phyloP scores from a whole-genome alignment of 139 green algal genomes.

The Coelastrella sp. region DNA sequence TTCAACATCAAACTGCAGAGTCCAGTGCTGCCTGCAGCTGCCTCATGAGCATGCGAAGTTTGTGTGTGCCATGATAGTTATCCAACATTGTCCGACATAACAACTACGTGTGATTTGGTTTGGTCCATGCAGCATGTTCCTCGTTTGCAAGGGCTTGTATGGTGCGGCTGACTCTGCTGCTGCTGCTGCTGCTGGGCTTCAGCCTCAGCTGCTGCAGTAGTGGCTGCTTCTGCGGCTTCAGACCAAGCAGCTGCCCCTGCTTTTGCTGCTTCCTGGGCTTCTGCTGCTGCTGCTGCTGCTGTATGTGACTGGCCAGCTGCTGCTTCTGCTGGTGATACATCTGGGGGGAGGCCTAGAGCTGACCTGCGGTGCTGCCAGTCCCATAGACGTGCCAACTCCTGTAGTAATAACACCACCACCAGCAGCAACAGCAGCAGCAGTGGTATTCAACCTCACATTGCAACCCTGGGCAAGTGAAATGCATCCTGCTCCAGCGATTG shows the following conservation, averaged over 20 bases:
- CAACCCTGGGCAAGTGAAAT: neutral
- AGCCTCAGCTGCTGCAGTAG: neutral
- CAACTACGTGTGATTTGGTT: no score
- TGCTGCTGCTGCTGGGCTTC: neutral
- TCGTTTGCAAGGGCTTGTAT: neutral
- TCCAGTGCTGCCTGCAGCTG: no score
- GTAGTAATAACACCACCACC: neutral
- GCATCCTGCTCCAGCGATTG: neutral
- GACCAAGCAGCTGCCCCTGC: constrained; percentile 1
- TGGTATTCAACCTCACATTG: neutral
- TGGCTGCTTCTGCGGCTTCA: neutral
- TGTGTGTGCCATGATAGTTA: no score
- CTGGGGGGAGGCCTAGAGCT: constrained; percentile 33
- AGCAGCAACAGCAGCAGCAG: no score
- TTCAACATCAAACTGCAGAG: no score
- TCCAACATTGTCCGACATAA: no score
- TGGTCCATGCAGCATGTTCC: no score
- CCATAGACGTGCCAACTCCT: constrained; percentile 55
- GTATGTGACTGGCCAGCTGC: neutral
- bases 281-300: constrained; percentile 21
- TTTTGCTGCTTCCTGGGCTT: neutral
- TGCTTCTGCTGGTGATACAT: constrained; percentile 38
- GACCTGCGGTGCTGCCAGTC: constrained; percentile 52
- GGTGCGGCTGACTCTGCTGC: neutral
- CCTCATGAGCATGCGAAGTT: no score